Percentiles rank a stretch among this genome's conserved stretches.
These are phyloP conservation scores for Scytalidium lignicola DNA, from an alignment of 2,329 filamentous ascomycete genomes.

Conservation along the genomic window DNA sequence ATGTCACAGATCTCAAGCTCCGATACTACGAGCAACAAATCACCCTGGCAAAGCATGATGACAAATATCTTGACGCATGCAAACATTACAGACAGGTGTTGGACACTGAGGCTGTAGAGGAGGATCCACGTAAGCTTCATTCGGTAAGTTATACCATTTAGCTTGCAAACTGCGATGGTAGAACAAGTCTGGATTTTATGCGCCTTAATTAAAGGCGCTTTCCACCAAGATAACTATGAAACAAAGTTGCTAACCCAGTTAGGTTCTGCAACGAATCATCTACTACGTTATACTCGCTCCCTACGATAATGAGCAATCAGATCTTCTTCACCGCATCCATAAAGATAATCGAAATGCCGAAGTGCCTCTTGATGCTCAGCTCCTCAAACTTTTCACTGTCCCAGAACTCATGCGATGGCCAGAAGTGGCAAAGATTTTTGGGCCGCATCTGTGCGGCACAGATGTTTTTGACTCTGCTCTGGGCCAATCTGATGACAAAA, in stretches of 20 bases:
- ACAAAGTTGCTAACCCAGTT: conserved; percentile 16
- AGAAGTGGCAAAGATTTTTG: conserved; percentile 82
- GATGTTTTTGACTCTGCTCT: conserved; percentile 78
- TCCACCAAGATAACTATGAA: too few species aligned
- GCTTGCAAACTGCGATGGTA: too few species aligned
- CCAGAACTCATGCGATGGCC: conserved; percentile 99
- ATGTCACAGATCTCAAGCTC: conserved; percentile 94
- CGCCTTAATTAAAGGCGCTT: too few species aligned
- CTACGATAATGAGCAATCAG: conserved; percentile 97
- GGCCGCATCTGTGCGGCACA: conserved; percentile 78
- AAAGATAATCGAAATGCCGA: conserved; percentile 76
- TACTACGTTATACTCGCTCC: conserved; percentile 96
- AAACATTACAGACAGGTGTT: conserved; percentile 97
- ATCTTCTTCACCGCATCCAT: conserved; percentile 89
- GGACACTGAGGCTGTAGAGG: conserved; percentile 91
- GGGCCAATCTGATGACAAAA: conserved; percentile 65
- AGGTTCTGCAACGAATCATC: conserved; percentile 91
- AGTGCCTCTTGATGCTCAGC: conserved; percentile 73
- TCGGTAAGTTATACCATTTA: conserved; percentile 74
- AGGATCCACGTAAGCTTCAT: conserved; percentile 78
- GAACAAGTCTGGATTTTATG: too few species aligned
- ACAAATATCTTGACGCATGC: conserved; percentile 96
- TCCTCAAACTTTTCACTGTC: conserved; percentile 91
- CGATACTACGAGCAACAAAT: conserved; percentile 98
- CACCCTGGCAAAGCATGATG: conserved; percentile 88